Conservation (phyloP, 768 basidiomycete genomes). For the Serendipita sp. region DNA sequence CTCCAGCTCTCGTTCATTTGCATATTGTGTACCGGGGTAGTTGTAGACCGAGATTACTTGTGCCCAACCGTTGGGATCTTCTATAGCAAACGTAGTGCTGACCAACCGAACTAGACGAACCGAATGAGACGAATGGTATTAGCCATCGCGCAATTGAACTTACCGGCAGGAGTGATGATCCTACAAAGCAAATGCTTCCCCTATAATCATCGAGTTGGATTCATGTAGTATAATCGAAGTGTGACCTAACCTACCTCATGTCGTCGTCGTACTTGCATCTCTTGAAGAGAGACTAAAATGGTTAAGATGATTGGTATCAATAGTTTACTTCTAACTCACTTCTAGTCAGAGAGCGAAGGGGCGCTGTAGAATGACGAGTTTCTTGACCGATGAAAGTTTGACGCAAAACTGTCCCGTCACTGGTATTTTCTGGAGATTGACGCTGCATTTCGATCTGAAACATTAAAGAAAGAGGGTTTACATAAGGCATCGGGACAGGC, state of each 20-base stretch:
- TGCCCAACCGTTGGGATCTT: conserved; percentile 17
- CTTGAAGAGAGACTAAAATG: not conserved
- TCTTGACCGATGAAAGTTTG: not conserved
- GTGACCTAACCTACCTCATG: not conserved
- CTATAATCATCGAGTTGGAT: not conserved
- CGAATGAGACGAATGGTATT: not conserved
- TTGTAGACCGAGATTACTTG: conserved; percentile 16
- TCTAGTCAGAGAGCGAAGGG: not conserved
- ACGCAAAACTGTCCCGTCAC: not conserved
- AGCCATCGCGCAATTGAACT: too few relatives aligned
- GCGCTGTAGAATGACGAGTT: not conserved
- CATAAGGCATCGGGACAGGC: not conserved
- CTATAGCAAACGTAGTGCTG: conserved; percentile 11
- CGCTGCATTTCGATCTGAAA: not conserved
- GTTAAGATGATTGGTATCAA: not conserved
- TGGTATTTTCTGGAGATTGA: not conserved
- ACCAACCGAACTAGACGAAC: not conserved
- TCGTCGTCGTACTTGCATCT: not conserved
- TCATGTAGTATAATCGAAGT: not conserved
- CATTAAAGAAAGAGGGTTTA: not conserved
- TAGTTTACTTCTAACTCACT: not conserved
- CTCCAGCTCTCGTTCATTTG: conserved; percentile 14
- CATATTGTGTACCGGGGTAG: conserved; percentile 15
- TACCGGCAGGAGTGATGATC: not conserved
- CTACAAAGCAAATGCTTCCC: not conserved